A percentile compares a stretch with the other conserved stretches of the same genome.
Conservation (phyloP, 208 protist species). For the Spongospora subterranea region DNA sequence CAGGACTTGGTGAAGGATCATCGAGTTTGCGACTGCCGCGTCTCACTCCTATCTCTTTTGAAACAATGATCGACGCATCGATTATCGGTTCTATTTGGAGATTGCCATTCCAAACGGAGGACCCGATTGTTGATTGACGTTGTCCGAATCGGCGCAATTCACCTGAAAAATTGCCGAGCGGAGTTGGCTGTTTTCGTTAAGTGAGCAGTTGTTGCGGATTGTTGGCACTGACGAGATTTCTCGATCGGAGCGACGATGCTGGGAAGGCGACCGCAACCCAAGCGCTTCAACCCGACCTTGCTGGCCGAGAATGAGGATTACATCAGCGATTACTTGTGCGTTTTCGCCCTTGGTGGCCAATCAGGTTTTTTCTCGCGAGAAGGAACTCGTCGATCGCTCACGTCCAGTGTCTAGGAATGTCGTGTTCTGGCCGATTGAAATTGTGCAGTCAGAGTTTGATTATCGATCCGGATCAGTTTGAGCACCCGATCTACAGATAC, state of each 20-base stretch:
- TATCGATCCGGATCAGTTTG: not conserved
- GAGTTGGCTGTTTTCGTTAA: too few species aligned
- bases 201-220: too few species aligned
- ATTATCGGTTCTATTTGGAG: too few species aligned
- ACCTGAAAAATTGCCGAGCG: too few species aligned
- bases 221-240: too few species aligned
- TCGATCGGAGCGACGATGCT: not conserved
- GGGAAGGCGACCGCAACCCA: not conserved
- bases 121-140: too few species aligned
- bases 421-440: not conserved
- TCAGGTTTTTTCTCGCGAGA: not conserved
- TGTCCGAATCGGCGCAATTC: too few species aligned
- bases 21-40: too few species aligned
- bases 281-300: not conserved
- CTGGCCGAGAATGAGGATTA: not conserved
- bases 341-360: not conserved
- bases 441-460: conserved; percentile 30
- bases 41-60: too few species aligned
- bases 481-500: not conserved
- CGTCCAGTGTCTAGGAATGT: not conserved
- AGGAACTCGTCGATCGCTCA: not conserved
- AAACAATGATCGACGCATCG: too few species aligned
- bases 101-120: too few species aligned
- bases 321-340: not conserved
- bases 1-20: too few species aligned